Evolutionary conservation across 2,329 filamentous ascomycete genomes (phyloP), one percentile per base, ranked within the genome.

Genomic region (Neonectria neomacrospora): DNA sequence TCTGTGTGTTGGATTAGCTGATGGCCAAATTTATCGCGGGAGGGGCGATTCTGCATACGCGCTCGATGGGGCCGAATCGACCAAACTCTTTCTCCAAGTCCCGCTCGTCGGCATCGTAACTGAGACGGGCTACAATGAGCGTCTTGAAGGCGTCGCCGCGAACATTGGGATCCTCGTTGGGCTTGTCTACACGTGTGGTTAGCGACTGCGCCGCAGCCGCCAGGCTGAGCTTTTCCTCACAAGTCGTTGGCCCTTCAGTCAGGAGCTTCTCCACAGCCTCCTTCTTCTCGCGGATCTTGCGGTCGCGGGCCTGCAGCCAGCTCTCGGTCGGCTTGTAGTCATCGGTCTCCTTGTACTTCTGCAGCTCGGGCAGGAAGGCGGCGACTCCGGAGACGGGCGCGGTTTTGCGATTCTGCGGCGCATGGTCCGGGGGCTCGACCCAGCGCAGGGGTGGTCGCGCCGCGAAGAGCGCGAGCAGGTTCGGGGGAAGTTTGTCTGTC

Each of bases 401-500:
- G 18, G 93, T 96, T 77, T 86, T 89, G 73, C 93, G 91, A 70
- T 94, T 88, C 80, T 96, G 93, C 11, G 94, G 91, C 66, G 94
- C 88, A 77, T 92, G 85, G 80, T 98, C 95, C 72, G 86, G 85
- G 7, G 94, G 92, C 64, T 91, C 91, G 64, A 97, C 89, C 86
- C 93, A 98, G 80, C 94, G 91, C 77, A 98, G 83, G 63, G 95
- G 91, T 72, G 96, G 96, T 64, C 96, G 92, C 77, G 96, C 93
- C 81, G 95, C 92, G 83, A 99, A 99, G 71, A 98, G 92, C 80
- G 92, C 92, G 73, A 98, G 86, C 63, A 98, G 87, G 77, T 97
- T 95, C 59, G 92, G 93, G 62, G 96, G 95, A 20, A 99, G 91
- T 81, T 96, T 96, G 85, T 97, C 95, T 54, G 96, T 98, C 96